Evolutionary conservation across 192 early-diverging fungal species (phyloP).

Genomic region (Podochytrium sp.): DNA sequence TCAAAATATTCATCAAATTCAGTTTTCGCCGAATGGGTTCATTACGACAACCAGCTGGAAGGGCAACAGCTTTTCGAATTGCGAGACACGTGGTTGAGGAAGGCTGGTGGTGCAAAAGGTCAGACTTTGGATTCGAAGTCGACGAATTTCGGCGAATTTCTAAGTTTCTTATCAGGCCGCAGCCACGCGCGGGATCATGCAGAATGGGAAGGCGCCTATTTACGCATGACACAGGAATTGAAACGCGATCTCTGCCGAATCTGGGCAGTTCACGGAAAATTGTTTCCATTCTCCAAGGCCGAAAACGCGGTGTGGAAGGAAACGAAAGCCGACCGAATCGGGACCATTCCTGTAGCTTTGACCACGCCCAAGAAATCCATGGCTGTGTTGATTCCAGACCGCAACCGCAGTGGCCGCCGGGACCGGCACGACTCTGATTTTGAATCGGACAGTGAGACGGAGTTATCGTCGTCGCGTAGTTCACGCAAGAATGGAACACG

Average conservation of each 20-base stretch:
- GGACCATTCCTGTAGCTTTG: too few relatives aligned
- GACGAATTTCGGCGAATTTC: not conserved
- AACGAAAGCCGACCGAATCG: not conserved
- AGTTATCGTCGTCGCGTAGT: not conserved
- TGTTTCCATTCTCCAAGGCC: conserved; percentile 30
- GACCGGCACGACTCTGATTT: not conserved
- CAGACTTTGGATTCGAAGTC: not conserved
- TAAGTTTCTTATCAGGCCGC: conserved; percentile 1
- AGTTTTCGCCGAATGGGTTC: conserved; percentile 24
- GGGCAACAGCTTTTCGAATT: conserved; percentile 11
- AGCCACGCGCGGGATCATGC: conserved; percentile 5
- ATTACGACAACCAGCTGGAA: conserved; percentile 11
- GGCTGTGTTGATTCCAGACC: not conserved
- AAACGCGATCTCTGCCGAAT: conserved; percentile 20
- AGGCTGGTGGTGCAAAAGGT: conserved; percentile 24
- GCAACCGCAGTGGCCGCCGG: not conserved
- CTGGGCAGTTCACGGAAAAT: conserved; percentile 29
- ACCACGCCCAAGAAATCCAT: too few relatives aligned
- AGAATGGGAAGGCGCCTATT: conserved; percentile 26
- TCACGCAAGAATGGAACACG: not conserved
- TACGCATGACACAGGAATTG: conserved; percentile 17
- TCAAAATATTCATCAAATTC: not conserved
- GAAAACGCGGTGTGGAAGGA: conserved; percentile 35
- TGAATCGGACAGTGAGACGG: not conserved
- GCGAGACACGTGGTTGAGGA: conserved; percentile 27